Evolutionary conservation across 2,329 filamentous ascomycete species (phyloP), one percentile per base, ranked within the genome.

Genomic region (Neonectria magnoliae): DNA sequence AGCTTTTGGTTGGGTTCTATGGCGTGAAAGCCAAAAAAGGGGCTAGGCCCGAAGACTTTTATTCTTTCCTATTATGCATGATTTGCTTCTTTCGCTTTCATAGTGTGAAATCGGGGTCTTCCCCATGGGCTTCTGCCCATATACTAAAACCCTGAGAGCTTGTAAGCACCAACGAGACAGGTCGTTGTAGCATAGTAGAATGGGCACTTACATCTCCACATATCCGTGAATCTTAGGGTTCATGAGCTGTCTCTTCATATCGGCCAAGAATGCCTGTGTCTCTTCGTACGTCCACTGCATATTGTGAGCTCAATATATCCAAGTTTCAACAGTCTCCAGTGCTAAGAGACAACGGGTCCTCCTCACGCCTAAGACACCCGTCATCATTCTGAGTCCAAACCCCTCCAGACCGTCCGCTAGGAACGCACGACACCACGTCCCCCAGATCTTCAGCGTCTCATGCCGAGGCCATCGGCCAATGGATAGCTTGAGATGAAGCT

Each of bases 381-480:
- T 62, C 36, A 70, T 53, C n/a, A 60, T 59, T 31, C 66, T 59
- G 5, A 70, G 11, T 10, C 60, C 60, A 41, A 68, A 69, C 0
- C 67, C 67, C 42, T 69, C 67, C 1, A 60, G 57, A 1, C 62
- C 65, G 13, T 54, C 41, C 9, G 65, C 13, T 31, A 64, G 20
- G 14, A 62, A 60, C 38, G 64, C 61, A 16, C 57, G 57, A 48
- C 60, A 64, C 56, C 53, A 68, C n/a, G 42, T 38, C 10, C 60
- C 66, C 68, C 54, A 68, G 27, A 60, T 31, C 42, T 70, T 69
- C 25, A 71, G 48, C 11, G 53, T 61, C 20, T 57, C 59, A 56
- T 76, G 74, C 62, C 64, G 68, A 7, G 76, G 62, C 76, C 76
- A 72, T 2, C 54, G 22, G 4, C 68, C 68, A 10, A 48, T 48